Percentiles rank a stretch among this genome's conserved stretches.
phyloP scores from a whole-genome alignment of 768 basidiomycete genomes.

The Xerocomellus amylosporus region DNA sequence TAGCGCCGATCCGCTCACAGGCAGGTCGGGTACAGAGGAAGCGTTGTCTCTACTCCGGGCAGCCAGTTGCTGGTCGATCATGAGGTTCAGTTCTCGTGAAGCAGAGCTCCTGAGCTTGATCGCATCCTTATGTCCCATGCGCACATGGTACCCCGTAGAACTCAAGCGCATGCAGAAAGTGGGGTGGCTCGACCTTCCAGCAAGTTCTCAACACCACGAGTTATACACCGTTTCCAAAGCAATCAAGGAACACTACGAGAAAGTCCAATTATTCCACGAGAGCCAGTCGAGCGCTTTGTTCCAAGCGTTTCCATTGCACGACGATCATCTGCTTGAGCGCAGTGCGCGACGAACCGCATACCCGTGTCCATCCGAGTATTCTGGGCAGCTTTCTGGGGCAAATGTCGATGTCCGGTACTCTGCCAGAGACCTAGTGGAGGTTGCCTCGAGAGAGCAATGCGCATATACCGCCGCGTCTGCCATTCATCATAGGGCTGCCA shows the following conservation, averaged over 20 bases:
- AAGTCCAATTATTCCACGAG: slow-evolving; percentile 12
- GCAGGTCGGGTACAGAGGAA: slow-evolving; percentile 43
- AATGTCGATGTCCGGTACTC: slow-evolving; percentile 11
- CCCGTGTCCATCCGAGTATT: slow-evolving; percentile 8
- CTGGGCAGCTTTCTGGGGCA: background rate
- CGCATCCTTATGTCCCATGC: slow-evolving; percentile 31
- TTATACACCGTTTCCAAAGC: slow-evolving; percentile 23
- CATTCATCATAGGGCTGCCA: background rate
- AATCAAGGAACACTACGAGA: slow-evolving; percentile 30
- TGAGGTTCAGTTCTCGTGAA: slow-evolving; percentile 32
- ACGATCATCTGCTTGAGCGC: slow-evolving; percentile 17
- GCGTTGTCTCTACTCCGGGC: slow-evolving; percentile 40
- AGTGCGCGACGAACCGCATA: slow-evolving; percentile 10
- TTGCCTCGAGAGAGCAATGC: slow-evolving; percentile 3
- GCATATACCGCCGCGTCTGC: slow-evolving; percentile 12
- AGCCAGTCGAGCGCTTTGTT: background rate
- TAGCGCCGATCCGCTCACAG: slow-evolving; percentile 43
- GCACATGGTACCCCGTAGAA: slow-evolving; percentile 39
- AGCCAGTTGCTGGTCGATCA: slow-evolving; percentile 40
- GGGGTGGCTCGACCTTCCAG: slow-evolving; percentile 25
- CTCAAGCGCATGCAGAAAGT: slow-evolving; percentile 41
- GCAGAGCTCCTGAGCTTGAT: slow-evolving; percentile 34
- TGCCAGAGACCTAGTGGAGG: slow-evolving; percentile 6
- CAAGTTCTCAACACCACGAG: slow-evolving; percentile 32
- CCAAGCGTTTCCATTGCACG: slow-evolving; percentile 1